phyloP scores from a whole-genome alignment of 2,329 filamentous ascomycete species.

The Apiospora marii region DNA sequence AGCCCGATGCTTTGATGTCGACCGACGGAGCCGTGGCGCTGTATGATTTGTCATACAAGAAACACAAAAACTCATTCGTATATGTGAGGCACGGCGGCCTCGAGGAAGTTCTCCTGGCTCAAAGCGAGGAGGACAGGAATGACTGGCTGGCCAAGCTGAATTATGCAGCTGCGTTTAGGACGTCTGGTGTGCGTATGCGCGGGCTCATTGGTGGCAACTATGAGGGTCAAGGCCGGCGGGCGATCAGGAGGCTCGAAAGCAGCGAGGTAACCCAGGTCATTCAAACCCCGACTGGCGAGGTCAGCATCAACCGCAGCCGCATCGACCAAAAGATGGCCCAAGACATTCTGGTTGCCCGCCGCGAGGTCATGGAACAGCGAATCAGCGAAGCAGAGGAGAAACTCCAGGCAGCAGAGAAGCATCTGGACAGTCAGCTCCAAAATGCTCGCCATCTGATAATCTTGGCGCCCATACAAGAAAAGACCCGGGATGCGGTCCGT shows the following conservation, averaged over 20 bases:
- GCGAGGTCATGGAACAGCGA: constrained; percentile 82
- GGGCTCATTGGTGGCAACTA: constrained; percentile 86
- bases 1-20: constrained; percentile 91
- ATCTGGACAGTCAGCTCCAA: constrained; percentile 82
- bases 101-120: constrained; percentile 90
- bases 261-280: constrained; percentile 67
- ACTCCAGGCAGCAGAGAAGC: constrained; percentile 74
- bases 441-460: constrained; percentile 92
- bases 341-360: constrained; percentile 83
- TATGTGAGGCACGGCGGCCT: constrained; percentile 87
- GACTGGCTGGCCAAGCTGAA: constrained; percentile 97
- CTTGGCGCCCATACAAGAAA: constrained; percentile 88
- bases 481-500: constrained; percentile 87
- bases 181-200: constrained; percentile 88
- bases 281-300: constrained; percentile 76
- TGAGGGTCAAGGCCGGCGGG: constrained; percentile 79
- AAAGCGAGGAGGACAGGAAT: constrained; percentile 90
- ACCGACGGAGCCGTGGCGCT: constrained; percentile 92
- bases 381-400: constrained; percentile 85
- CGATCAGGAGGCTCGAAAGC: constrained; percentile 74
- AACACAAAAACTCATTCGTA: constrained; percentile 94
- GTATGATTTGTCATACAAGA: constrained; percentile 85
- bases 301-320: constrained; percentile 74
- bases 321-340: constrained; percentile 85
- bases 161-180: constrained; percentile 93